Conservation (phyloP, 2,329 filamentous ascomycete genomes). For the Mycosphaerella sp. region DNA sequence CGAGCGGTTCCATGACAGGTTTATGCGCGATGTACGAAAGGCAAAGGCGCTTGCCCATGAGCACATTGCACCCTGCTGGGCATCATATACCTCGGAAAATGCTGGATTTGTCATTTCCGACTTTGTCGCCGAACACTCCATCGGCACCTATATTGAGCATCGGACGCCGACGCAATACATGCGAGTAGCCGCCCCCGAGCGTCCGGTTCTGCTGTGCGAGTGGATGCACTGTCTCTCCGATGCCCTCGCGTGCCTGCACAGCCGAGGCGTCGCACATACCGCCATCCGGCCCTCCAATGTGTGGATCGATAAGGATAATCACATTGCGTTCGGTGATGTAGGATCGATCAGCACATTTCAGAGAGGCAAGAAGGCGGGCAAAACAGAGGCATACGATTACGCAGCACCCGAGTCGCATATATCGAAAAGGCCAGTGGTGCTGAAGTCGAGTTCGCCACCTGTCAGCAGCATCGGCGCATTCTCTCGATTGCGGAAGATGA, state of each 20-base stretch:
- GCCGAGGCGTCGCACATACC: slow-evolving; percentile 56
- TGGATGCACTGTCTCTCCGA: slow-evolving; percentile 71
- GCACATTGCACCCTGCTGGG: slow-evolving; percentile 65
- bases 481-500: slow-evolving; percentile 29
- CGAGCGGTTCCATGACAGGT: slow-evolving; percentile 39
- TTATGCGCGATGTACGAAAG: slow-evolving; percentile 55
- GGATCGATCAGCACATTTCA: slow-evolving; percentile 45
- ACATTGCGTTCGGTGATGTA: slow-evolving; percentile 62
- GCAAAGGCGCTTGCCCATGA: slow-evolving; percentile 57
- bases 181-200: slow-evolving; percentile 53
- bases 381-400: slow-evolving; percentile 67
- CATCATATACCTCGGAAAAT: slow-evolving; percentile 61
- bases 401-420: slow-evolving; percentile 61
- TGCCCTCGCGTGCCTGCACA: slow-evolving; percentile 61
- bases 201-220: slow-evolving; percentile 57
- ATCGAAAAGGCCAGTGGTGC: slow-evolving; percentile 37
- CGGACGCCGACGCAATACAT: slow-evolving; percentile 56
- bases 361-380: slow-evolving; percentile 50
- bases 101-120: slow-evolving; percentile 60
- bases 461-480: slow-evolving; percentile 28
- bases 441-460: slow-evolving; percentile 27
- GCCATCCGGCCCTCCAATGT: slow-evolving; percentile 67
- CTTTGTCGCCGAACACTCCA: slow-evolving; percentile 58
- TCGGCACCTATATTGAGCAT: slow-evolving; percentile 61
- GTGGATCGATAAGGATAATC: slow-evolving; percentile 58